phyloP scores from a whole-genome alignment of 208 protist species.

The Endotrypanum monterogeii region DNA sequence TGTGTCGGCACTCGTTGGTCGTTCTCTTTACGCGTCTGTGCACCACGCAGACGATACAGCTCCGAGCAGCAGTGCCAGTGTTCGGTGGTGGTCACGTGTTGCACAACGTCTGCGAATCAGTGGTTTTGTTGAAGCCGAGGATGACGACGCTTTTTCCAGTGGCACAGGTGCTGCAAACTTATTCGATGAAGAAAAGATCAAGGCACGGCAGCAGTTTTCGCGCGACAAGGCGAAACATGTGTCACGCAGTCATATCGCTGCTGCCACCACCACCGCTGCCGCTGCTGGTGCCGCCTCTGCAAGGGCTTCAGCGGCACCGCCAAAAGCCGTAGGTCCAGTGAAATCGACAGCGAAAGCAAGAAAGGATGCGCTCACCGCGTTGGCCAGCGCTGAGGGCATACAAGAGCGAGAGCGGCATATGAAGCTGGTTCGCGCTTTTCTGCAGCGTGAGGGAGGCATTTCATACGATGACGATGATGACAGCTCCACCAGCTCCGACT shows the following conservation, averaged over 20 bases:
- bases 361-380: background rate
- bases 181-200: conserved; percentile 27
- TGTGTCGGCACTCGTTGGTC: conserved; percentile 16
- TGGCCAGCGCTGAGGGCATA: conserved; percentile 18
- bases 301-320: background rate
- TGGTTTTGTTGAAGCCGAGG: conserved; percentile 24
- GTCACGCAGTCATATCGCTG: background rate
- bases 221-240: background rate
- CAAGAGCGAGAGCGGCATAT: conserved; percentile 49
- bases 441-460: conserved; percentile 43
- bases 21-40: conserved; percentile 8
- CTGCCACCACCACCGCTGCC: background rate
- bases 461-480: conserved; percentile 39
- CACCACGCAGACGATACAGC: background rate
- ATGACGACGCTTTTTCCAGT: conserved; percentile 54
- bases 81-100: conserved; percentile 21
- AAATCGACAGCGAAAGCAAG: background rate
- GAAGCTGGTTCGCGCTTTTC: conserved; percentile 47
- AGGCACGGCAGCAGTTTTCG: conserved; percentile 15
- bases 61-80: background rate
- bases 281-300: background rate
- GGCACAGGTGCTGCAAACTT: conserved; percentile 39
- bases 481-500: conserved; percentile 42
- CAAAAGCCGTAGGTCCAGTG: background rate
- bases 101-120: background rate